Conservation (phyloP, 305 asterid genomes). For the Andrographis paniculata region DNA sequence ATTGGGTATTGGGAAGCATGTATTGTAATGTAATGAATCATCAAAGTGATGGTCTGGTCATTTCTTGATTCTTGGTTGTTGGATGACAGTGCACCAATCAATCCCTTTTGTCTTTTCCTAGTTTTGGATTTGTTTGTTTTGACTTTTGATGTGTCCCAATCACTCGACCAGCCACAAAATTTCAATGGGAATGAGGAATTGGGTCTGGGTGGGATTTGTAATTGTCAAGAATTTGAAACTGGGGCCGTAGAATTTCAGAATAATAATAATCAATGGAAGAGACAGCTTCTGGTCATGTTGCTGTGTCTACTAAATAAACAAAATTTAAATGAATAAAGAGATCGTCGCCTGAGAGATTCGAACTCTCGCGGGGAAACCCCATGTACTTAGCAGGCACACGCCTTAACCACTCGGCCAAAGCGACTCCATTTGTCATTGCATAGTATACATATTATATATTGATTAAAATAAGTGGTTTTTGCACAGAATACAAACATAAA, state of each 20-base stretch:
- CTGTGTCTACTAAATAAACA: too few species aligned
- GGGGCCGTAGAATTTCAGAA: too few species aligned
- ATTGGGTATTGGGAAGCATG: too few species aligned
- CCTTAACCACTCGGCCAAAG: conserved; percentile 99
- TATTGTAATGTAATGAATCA: too few species aligned
- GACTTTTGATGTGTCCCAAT: conserved; percentile 22
- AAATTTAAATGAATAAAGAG: too few species aligned
- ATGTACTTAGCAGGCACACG: conserved; percentile 99
- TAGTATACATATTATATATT: too few species aligned
- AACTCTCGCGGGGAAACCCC: conserved; percentile 99
- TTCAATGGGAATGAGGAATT: conserved; percentile 1
- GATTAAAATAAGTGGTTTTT: too few species aligned
- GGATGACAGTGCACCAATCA: background rate
- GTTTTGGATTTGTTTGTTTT: conserved; percentile 13
- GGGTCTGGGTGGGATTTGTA: background rate
- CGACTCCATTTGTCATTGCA: conserved; percentile 24
- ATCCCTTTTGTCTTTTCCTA: too few species aligned
- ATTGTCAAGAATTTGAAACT: too few species aligned
- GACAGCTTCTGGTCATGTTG: too few species aligned
- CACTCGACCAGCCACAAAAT: conserved; percentile 11
- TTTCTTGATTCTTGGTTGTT: background rate
- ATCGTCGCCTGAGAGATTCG: conserved; percentile 99
- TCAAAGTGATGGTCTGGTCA: background rate
- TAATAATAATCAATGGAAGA: too few species aligned
- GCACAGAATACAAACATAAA: too few species aligned